A percentile compares a stretch with the other conserved stretches of the same genome.
These are phyloP conservation scores for Tylopilus sp. DNA, from an alignment of 1,284 basidiomycete species.

Conservation along the genomic window DNA sequence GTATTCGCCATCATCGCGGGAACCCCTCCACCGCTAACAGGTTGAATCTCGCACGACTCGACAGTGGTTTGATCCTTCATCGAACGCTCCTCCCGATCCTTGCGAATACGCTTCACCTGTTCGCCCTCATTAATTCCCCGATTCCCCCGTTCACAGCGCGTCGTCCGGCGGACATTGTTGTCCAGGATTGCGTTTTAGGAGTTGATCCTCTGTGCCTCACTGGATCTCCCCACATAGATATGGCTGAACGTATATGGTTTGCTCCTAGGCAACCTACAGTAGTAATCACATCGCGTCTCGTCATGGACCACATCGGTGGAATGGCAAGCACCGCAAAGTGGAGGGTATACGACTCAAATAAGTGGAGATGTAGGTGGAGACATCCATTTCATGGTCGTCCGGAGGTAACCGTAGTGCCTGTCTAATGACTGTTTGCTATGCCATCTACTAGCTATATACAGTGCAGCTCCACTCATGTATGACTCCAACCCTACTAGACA, in stretches of 20 bases:
- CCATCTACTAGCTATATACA: background rate
- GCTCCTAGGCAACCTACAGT: conserved; percentile 12
- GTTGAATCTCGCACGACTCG: conserved; percentile 1
- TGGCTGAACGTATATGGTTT: conserved; percentile 3
- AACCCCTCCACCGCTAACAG: background rate
- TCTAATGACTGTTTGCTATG: conserved; percentile 12
- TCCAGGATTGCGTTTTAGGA: conserved; percentile 43
- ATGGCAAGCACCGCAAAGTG: conserved; percentile 33
- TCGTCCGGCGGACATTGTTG: conserved; percentile 39
- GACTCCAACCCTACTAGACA: too few relatives aligned
- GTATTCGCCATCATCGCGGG: conserved; percentile 3
- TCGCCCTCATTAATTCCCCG: conserved; percentile 30
- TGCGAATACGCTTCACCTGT: conserved; percentile 29
- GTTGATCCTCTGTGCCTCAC: conserved; percentile 35
- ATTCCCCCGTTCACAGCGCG: conserved; percentile 27
- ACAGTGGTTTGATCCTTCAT: conserved; percentile 41
- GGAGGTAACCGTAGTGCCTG: conserved; percentile 36
- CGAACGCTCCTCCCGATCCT: conserved; percentile 36
- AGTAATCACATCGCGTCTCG: conserved; percentile 39
- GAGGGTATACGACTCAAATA: conserved; percentile 31
- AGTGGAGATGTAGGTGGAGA: conserved; percentile 43
- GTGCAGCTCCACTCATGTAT: background rate
- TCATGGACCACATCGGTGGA: conserved; percentile 42
- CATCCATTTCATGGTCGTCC: conserved; percentile 41
- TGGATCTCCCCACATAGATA: conserved; percentile 6